phyloP scores from a whole-genome alignment of 768 basidiomycete genomes.

The Sistotremastrum niveocremeum region DNA sequence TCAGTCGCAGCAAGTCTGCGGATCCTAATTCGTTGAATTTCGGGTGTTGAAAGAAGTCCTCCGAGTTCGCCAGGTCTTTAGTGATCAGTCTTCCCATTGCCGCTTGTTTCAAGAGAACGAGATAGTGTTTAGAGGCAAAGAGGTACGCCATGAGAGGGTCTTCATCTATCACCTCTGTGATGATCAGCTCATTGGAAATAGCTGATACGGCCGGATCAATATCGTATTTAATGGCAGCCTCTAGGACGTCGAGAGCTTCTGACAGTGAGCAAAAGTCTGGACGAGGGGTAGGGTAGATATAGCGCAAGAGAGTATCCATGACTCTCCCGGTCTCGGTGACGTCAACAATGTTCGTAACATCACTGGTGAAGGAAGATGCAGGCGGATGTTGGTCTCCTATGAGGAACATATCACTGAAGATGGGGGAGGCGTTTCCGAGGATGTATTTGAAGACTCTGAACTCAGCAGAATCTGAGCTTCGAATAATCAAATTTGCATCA shows the following conservation, averaged over 20 bases:
- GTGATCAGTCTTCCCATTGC: too few relatives aligned
- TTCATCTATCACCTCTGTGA: too few relatives aligned
- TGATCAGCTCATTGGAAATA: too few relatives aligned
- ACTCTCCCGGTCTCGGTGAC: conserved; percentile 35
- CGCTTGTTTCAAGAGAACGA: too few relatives aligned
- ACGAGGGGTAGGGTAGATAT: conserved; percentile 48
- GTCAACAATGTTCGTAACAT: conserved; percentile 23
- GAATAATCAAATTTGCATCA: conserved; percentile 42
- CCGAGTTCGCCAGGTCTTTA: too few relatives aligned
- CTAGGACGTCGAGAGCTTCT: conserved; percentile 35
- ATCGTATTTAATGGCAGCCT: conserved; percentile 53
- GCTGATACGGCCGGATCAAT: conserved; percentile 12
- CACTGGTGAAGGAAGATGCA: conserved; percentile 7
- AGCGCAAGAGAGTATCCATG: conserved; percentile 38
- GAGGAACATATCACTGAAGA: conserved; percentile 57
- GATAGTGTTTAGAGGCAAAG: too few relatives aligned
- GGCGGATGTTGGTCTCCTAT: conserved; percentile 36
- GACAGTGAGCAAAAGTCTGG: conserved; percentile 39
- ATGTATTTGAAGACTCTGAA: conserved; percentile 53
- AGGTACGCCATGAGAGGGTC: too few relatives aligned
- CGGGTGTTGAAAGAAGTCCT: too few relatives aligned
- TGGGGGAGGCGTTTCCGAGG: conserved; percentile 48
- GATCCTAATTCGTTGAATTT: too few relatives aligned
- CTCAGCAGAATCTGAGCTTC: conserved; percentile 23
- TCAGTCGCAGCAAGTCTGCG: too few relatives aligned